These are phyloP conservation scores for Xylariaceae sp. DNA, from an alignment of 2,329 filamentous ascomycete genomes.

Conservation along the genomic window DNA sequence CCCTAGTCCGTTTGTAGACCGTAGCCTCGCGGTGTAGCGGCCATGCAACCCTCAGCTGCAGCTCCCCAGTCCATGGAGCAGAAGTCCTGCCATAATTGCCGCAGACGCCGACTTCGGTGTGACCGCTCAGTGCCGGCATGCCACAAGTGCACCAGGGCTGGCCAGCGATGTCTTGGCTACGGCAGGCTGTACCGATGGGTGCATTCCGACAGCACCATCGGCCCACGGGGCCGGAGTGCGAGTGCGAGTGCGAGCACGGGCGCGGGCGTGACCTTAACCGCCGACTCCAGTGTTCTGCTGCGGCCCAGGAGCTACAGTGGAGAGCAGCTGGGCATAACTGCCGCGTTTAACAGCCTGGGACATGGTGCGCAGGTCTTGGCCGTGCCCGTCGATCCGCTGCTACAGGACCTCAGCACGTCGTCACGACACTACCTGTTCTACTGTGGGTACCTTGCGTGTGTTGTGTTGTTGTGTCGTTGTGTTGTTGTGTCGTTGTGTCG, in stretches of 20 bases:
- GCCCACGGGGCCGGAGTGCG: slow-evolving; percentile 38
- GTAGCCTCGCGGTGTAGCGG: too few relatives aligned
- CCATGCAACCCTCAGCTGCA: neutral
- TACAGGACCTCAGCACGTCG: slow-evolving; percentile 48
- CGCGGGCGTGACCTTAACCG: too few relatives aligned
- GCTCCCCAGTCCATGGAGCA: slow-evolving; percentile 23
- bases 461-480: too few relatives aligned
- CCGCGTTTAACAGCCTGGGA: too few relatives aligned
- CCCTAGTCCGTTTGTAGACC: too few relatives aligned
- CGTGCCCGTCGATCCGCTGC: slow-evolving; percentile 49
- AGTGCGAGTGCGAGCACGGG: too few relatives aligned
- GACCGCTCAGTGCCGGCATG: slow-evolving; percentile 57
- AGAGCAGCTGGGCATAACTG: too few relatives aligned
- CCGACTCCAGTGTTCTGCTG: too few relatives aligned
- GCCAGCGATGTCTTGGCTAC: slow-evolving; percentile 59
- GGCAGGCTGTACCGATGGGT: slow-evolving; percentile 59
- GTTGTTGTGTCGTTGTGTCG: too few relatives aligned
- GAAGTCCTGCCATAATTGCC: slow-evolving; percentile 59
- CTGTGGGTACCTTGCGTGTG: slow-evolving; percentile 40
- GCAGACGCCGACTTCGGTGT: slow-evolving; percentile 56
- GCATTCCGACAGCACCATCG: slow-evolving; percentile 46
- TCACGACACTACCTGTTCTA: slow-evolving; percentile 48
- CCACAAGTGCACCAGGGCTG: slow-evolving; percentile 53
- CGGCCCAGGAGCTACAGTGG: too few relatives aligned
- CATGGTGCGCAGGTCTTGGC: slow-evolving; percentile 5